Evolutionary conservation across 2,329 filamentous ascomycete species (phyloP).

Genomic region (Verticillium longisporum): DNA sequence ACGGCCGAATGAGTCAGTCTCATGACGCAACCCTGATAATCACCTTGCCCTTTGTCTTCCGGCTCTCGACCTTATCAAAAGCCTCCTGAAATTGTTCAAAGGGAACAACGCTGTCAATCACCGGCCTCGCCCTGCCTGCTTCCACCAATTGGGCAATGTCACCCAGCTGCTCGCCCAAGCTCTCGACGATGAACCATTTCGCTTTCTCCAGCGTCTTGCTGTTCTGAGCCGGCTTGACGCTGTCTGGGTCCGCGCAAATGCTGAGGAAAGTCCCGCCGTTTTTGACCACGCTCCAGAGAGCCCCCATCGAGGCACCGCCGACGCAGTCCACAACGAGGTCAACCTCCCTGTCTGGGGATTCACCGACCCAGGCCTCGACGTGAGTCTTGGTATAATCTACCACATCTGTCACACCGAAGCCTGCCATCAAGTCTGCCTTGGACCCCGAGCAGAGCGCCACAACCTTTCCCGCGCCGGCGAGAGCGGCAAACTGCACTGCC

Average conservation of each 20-base stretch:
- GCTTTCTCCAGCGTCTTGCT: conserved; percentile 20
- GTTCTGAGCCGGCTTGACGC: conserved; percentile 19
- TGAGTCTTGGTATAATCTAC: conserved; percentile 57
- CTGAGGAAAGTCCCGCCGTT: conserved; percentile 24
- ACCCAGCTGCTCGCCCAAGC: conserved; percentile 24
- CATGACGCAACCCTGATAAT: conserved; percentile 27
- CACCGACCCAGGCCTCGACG: conserved; percentile 39
- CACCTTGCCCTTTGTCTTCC: conserved; percentile 29
- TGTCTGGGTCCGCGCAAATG: conserved; percentile 21
- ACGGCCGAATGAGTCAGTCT: conserved; percentile 1
- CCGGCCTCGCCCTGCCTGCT: conserved; percentile 20
- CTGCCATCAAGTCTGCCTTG: conserved; percentile 20
- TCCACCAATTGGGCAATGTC: conserved; percentile 26
- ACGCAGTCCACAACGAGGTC: conserved; percentile 29
- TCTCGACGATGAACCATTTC: conserved; percentile 29
- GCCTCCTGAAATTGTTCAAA: conserved; percentile 30
- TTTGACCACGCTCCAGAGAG: conserved; percentile 26
- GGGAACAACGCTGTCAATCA: conserved; percentile 29
- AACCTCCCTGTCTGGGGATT: conserved; percentile 15
- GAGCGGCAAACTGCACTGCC: conserved; percentile 29
- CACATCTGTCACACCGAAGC: conserved; percentile 53
- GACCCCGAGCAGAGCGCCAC: conserved; percentile 23
- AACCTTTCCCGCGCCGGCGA: conserved; percentile 25
- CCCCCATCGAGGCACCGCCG: conserved; percentile 23
- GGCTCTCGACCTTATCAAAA: conserved; percentile 26